Conservation (phyloP, 2,329 filamentous ascomycete species). For the Cercospora citrullina region DNA sequence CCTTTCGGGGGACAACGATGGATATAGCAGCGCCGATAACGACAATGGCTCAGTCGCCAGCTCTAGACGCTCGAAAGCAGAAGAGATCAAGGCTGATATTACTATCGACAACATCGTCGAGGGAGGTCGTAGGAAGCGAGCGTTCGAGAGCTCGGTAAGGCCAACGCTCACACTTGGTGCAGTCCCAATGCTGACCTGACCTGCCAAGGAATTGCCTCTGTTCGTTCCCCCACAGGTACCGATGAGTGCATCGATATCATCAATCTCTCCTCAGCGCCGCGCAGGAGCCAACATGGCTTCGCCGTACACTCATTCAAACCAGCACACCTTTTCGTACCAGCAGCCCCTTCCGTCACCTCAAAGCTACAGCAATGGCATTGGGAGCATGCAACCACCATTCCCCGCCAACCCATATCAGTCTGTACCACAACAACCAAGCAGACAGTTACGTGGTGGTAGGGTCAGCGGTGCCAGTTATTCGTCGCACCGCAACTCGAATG, state of each 20-base stretch:
- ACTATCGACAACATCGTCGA: conserved; percentile 98
- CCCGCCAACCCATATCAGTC: conserved; percentile 29
- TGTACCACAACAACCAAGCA: conserved; percentile 27
- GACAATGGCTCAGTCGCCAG: conserved; percentile 70
- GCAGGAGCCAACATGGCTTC: conserved; percentile 70
- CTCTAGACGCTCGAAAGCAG: conserved; percentile 73
- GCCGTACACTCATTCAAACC: conserved; percentile 72
- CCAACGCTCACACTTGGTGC: conserved; percentile 1
- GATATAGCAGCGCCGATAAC: conserved; percentile 85
- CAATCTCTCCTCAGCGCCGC: conserved; percentile 85
- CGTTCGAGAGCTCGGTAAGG: conserved; percentile 94
- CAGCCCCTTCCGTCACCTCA: conserved; percentile 82
- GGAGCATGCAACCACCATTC: conserved; percentile 27
- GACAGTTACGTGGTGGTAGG: conserved; percentile 64
- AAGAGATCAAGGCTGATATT: conserved; percentile 93
- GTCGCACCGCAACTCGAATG: conserved; percentile 47
- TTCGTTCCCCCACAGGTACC: conserved; percentile 95
- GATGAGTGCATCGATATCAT: conserved; percentile 93
- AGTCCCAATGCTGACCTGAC: conserved; percentile 14
- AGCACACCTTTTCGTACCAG: conserved; percentile 77
- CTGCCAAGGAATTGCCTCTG: conserved; percentile 81
- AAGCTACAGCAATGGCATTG: conserved; percentile 54
- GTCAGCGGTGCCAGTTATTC: conserved; percentile 40
- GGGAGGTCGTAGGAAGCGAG: conserved; percentile 89
- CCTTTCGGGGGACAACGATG: conserved; percentile 60